Base-by-base conservation (phyloP, 1,284 basidiomycete genomes). In the Malassezia caprae region DNA sequence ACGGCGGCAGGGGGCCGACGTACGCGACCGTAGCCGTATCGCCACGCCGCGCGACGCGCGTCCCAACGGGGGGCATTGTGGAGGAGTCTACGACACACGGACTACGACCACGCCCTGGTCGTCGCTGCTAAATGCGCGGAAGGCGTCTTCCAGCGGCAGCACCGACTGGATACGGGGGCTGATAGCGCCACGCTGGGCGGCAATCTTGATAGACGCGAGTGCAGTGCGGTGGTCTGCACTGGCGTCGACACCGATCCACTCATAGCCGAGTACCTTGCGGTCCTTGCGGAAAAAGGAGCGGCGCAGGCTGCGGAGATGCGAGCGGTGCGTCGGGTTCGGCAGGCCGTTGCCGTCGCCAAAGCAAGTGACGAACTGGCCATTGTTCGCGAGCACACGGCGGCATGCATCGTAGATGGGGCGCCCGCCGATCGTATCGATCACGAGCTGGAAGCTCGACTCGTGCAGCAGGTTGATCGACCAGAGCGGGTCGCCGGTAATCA, bases 1-100 rank as follows among this genome's bases (percentile, higher is more conserved):
- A 82, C 17, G 81, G 80, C 13, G 82, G 77, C 13, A 93, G 83
- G 1, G 76, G 62, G 3, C 89, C 89, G 6, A 80, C 74, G 68
- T 82, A 91, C 75, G 78, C 82, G 57, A 93, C 76, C 0, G 88
- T 88, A 27, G 69, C 69, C 10, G 61, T 51, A 32, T 65, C 56
- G 12, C 54, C 40, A 30, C 60, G 58, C 24, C 60, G 53, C 13
- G 61, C 59, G 46, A 72, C 54, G 21, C 69, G 61, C 13, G 35
- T 48, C 26, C 67, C 65, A 8, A 63, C 50, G 26, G 21, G n/a
- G 27, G 12, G 21, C 23, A 32, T 30, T 2, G 31, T 30, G 44
- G 28, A 46, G 27, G 27, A 23, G 13, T 15, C 31, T 57, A 57
- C 30, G 50, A 48, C 15, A 57, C 27, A 28, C 55, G 55, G 5